Base-by-base conservation (phyloP, 2,329 filamentous ascomycete genomes). In the Raffaelea albimanens region DNA sequence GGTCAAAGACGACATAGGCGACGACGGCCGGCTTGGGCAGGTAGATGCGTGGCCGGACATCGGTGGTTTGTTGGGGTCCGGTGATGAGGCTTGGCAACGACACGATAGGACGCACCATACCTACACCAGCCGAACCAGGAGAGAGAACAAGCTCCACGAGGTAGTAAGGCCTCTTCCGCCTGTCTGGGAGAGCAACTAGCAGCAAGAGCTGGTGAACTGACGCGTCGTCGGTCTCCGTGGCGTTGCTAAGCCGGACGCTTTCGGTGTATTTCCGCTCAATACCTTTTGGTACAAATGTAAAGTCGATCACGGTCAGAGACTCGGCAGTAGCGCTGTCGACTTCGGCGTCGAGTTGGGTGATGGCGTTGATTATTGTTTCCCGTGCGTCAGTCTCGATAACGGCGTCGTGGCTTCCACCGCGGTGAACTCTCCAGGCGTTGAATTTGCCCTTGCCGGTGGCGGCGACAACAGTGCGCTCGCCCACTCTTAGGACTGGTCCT, bases 361-460 rank as follows among this genome's bases (percentile, higher is more conserved):
- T 67, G 29, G 81, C 78, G 2, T 71, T 63, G 16, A 83, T 61
- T 33, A 96, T 72, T 4, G 75, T 65, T 20, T 82, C 78, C 47
- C 81, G 78, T 49, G 82, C 71, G 61, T 95, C 85, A 20, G 82
- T 71, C 52, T 91, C 87, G 22, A 76, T 76, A 42, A 85, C 76
- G 43, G 87, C 73, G 40, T 85, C 80, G 59, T 89, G 83, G 55
- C 90, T 87, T 31, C 90, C 90, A 51, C 86, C 87, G 63, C 91
- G 87, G 58, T 91, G 88, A 40, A 96, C 75, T 59, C 85, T 86
- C 93, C 93, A 98, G 8, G 83, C 76, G 57, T 94, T 84, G 22
- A 98, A 68, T 49, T 82, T 77, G 23, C 86, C 91, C 56, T 83
- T 83, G 46, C 80, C 76, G 2, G 89, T 93, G 14, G 83, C 80